phyloP scores from a whole-genome alignment of 164 flowering plant species.

The Umbilicus rupestris region DNA sequence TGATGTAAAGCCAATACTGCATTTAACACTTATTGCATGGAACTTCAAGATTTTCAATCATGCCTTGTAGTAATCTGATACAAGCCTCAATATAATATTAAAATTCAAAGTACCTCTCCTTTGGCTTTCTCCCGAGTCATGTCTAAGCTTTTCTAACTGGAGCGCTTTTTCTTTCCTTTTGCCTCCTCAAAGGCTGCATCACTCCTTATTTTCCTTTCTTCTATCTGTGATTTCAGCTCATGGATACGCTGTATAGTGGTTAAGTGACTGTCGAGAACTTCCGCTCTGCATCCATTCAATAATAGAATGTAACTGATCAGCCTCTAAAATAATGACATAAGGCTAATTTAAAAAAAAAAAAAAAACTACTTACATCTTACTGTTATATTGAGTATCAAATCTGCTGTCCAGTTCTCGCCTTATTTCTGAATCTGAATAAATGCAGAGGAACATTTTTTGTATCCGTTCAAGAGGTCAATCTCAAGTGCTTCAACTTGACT shows the following conservation, averaged over 20 bases:
- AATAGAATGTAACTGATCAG: not conserved
- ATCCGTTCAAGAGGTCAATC: constrained; percentile 32
- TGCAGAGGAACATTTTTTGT: constrained; percentile 36
- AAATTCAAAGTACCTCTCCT: constrained; percentile 37
- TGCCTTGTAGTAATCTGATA: not conserved
- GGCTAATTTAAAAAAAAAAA: not conserved
- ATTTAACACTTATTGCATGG: too few species aligned
- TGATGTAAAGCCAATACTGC: too few species aligned
- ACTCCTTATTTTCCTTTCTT: constrained; percentile 71
- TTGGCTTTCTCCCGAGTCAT: constrained; percentile 75
- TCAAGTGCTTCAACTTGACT: constrained; percentile 41
- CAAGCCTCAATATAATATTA: not conserved
- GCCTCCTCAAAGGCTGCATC: constrained; percentile 86
- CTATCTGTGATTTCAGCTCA: constrained; percentile 70
- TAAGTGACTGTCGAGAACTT: constrained; percentile 76
- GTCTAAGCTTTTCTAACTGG: constrained; percentile 61
- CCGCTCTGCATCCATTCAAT: constrained; percentile 50
- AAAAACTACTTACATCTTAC: constrained; percentile 51
- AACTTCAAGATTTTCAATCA: not conserved
- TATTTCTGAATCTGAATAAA: constrained; percentile 37
- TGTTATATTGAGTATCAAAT: constrained; percentile 65
- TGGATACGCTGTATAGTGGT: constrained; percentile 76
- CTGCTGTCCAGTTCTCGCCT: constrained; percentile 57
- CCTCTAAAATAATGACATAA: not conserved
- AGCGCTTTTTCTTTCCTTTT: constrained; percentile 66